Base-by-base conservation (phyloP, 345 rosid genomes). In the Arabis alpina region DNA sequence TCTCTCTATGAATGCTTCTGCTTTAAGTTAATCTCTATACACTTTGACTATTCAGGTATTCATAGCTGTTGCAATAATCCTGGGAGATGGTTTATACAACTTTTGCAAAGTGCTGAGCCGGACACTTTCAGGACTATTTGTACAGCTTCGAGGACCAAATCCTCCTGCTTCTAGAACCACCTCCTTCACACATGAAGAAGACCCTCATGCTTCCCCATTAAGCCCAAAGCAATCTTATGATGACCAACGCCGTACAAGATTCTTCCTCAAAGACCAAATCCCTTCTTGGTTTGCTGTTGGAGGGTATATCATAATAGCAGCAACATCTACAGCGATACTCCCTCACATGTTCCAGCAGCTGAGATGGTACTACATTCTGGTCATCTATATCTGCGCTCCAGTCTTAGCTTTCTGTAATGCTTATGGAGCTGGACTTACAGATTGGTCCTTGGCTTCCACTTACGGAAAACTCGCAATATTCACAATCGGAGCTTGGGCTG, bases 401-500 rank as follows among this genome's bases (percentile, higher is more conserved):
- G 71, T 77, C 24, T 61, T 91, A 60, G 96, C 96, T 47, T 88
- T 91, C 71, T 88, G 93, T 52, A 91, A 88, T 47, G 96, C 96
- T 19, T 88, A 87, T 11, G 96, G 97, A n/a, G 82, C 85, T 5
- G 97, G 97, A 15, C 91, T 91, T 39, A 91, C 93, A 2, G 97
- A 88, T 63, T 87, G 96, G 96, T 88, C 96, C 14, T 80, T 91
- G 1, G 97, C 91, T 32, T 88, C 91, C 25, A 91, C 88, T 13
- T 91, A 91, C 5, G 96, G 97, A 55, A 91, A 87, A 78, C 81
- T 91, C 3, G 91, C 96, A 8, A 88, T 91, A 69, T 85, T 88
- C 69, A 79, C 79, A 27, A 77, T 88, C 0, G 93, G 96, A 6
- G 83, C 93, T 8, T 86, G 89, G 96, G 92, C 89, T 3, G 98